Base-by-base conservation (phyloP, 1,284 basidiomycete species). In the Ceratobasidium sp. region DNA sequence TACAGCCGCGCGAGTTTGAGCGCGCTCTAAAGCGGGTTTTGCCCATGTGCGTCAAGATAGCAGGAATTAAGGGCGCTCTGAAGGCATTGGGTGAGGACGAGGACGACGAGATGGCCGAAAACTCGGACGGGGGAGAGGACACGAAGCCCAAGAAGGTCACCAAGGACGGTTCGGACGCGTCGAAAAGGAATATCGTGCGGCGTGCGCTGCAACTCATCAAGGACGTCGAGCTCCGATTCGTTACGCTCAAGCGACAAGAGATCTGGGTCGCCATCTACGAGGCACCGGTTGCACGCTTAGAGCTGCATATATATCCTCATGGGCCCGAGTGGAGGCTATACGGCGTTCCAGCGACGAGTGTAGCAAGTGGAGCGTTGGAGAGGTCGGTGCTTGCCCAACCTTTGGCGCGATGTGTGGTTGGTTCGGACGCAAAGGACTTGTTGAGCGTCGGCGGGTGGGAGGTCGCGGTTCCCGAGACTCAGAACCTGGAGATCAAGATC, bases 301-400 rank as follows among this genome's bases (percentile, higher is more conserved):
- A 97, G 82, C 88, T 98, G 15, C 88, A 90, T 70, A 87, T 98
- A 13, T 90, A 95, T 81, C 91, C 91, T 5, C 88, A 91, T 80
- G 90, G 91, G 73, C 92, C 94, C 0, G 94, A 97, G 83, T 98
- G 97, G 97, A 89, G 93, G 13, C 85, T 98, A 23, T 96, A 91
- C 78, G 94, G 91, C 46, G 89, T 91, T 71, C 91, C 95, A 0
- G 94, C 92, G 4, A 95, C 94, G 81, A 92, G 94, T 64, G 90
- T 93, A 52, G 91, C 96, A 67, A 74, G 70, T 50, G 70, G 70
- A 4, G 57, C 70, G 12, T 28, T 64, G 15, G 70, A 74, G 38
- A 93, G 97, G 48, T 88, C 89, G 77, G 83, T 95, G 23, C 87
- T 98, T 1, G 89, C 91, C 61, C 87, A 89, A 42, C 96, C 96